Conservation (phyloP, 805 yeast species). For the Alloascoidea hylecoeti region DNA sequence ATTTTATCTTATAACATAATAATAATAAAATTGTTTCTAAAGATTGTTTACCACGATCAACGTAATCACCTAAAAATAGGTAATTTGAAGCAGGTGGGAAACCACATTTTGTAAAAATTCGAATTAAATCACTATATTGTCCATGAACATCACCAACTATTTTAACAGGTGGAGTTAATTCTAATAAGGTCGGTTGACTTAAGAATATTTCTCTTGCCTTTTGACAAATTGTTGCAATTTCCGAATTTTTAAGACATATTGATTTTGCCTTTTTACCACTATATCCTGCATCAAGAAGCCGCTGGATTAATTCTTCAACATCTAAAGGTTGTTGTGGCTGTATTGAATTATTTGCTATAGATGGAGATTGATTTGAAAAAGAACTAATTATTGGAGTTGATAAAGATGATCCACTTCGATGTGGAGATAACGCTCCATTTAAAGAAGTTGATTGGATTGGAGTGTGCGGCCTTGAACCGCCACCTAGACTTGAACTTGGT, state of each 20-base stretch:
- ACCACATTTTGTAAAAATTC: conserved; percentile 91
- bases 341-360: conserved; percentile 4
- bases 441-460: background rate
- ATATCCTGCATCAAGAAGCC: conserved; percentile 90
- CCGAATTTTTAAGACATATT: conserved; percentile 80
- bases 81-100: conserved; percentile 93
- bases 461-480: conserved; percentile 7
- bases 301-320: conserved; percentile 81
- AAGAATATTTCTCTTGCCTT: conserved; percentile 82
- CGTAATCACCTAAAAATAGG: conserved; percentile 90
- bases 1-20: conserved; percentile 87
- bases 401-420: conserved; percentile 9
- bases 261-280: conserved; percentile 85
- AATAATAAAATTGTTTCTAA: conserved; percentile 81
- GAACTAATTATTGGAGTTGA: conserved; percentile 18
- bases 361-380: conserved; percentile 14
- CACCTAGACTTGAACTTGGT: conserved; percentile 8
- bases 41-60: conserved; percentile 94
- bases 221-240: conserved; percentile 76
- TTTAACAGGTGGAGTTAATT: conserved; percentile 75
- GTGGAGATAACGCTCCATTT: conserved; percentile 4
- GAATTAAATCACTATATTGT: conserved; percentile 80
- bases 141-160: conserved; percentile 96
- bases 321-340: conserved; percentile 20
- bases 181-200: conserved; percentile 81